Evolutionary conservation across 2,329 filamentous ascomycete genomes (phyloP), one percentile per base, ranked within the genome.

Genomic region (Calonectria henricotiae): DNA sequence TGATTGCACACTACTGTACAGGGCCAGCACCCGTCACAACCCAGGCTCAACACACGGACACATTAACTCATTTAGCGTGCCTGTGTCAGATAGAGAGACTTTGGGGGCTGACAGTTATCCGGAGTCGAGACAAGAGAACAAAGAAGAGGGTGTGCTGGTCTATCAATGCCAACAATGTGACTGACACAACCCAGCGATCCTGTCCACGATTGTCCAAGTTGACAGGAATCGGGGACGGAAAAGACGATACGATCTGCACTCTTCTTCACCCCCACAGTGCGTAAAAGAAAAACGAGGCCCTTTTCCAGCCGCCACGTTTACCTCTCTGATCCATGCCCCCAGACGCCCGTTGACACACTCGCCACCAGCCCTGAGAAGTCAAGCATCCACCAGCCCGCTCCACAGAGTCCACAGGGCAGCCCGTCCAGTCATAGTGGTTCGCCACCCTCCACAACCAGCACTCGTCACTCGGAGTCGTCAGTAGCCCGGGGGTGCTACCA

Each of bases 281-380:
- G 64, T 17, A 32, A 44, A 35, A 35, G 46, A 46, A 25, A 37
- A 62, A 62, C 62, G 30, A 39, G 43, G 62, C 17, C 32, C 66
- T 55, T 73, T 69, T 69, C 70, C 74, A 73, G 69, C 73, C 75
- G 75, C 75, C 75, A 77, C 75, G 75, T 77, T 77, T 76, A 39
- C 74, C 71, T 71, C 73, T 47, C 73, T 47, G 55, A 73, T 66
- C 75, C 75, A 72, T 74, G 75, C 25, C 66, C 67, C 67, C 58
- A 75, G 71, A 73, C 72, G 65, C 68, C 68, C 49, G 68, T 73
- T 73, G 71, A 73, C 67, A 70, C 69, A 72, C 65, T 72, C 41
- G 58, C 68, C 61, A 65, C 67, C 62, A 69, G 61, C 62, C 67
- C 61, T 65, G 67, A 47, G 54, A 46, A 51, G 60, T 44, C 65